A percentile compares a stretch with the other conserved stretches of the same genome.
phyloP scores from a whole-genome alignment of 495 filamentous ascomycete genomes.

The Penicillium desertorum region DNA sequence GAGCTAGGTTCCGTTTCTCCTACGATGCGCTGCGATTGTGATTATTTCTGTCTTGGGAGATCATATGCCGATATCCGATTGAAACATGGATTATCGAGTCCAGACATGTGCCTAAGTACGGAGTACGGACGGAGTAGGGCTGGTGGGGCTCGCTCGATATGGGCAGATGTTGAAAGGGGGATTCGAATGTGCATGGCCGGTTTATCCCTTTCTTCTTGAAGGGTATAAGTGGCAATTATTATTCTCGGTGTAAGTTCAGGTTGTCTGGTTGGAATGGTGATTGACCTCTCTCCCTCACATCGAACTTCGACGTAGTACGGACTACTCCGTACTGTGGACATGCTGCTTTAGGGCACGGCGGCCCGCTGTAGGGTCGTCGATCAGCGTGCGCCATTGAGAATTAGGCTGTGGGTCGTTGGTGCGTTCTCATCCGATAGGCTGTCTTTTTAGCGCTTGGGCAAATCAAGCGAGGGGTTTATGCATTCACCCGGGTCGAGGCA shows the following conservation, averaged over 20 bases:
- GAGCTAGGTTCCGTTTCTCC: background rate
- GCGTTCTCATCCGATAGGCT: constrained; percentile 24
- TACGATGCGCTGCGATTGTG: background rate
- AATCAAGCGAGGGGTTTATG: constrained; percentile 20
- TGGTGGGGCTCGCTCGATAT: background rate
- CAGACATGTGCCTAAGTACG: background rate
- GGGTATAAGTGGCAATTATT: background rate
- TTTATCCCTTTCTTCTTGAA: constrained; percentile 6
- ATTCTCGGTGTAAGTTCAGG: background rate
- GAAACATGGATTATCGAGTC: background rate
- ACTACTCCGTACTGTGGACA: background rate
- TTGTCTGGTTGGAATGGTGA: constrained; percentile 4
- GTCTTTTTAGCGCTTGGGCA: constrained; percentile 7
- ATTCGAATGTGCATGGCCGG: background rate
- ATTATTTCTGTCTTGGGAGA: background rate
- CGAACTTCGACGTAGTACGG: background rate
- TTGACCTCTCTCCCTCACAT: constrained; percentile 11
- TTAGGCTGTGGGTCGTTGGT: constrained; percentile 4
- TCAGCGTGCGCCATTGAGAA: constrained; percentile 12
- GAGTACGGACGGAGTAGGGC: background rate
- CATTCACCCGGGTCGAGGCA: background rate
- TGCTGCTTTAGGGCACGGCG: background rate
- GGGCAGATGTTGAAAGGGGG: background rate
- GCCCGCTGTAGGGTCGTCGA: constrained; percentile 13
- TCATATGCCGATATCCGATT: constrained; percentile 13